Conservation (phyloP, 1,284 basidiomycete genomes). For the Flammula alnicola region DNA sequence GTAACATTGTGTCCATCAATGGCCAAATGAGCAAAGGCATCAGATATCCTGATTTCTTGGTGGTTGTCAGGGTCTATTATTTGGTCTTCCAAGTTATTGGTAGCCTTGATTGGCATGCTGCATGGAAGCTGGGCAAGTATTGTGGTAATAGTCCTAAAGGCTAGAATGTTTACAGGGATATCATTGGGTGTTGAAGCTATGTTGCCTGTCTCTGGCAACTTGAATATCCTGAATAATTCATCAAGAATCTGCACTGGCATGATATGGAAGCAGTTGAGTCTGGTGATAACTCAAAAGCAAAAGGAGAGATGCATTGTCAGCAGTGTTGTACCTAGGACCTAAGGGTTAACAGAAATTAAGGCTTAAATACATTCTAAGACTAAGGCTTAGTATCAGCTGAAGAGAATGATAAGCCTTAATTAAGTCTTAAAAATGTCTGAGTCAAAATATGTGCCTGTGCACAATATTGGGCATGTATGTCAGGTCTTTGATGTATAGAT, state of each 20-base stretch:
- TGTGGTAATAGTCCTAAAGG: neutral
- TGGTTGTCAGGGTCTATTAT: neutral
- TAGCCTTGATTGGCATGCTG: neutral
- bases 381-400: slow-evolving; percentile 18
- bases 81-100: neutral
- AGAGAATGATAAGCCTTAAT: slow-evolving; percentile 15
- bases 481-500: no score
- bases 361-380: slow-evolving; percentile 22
- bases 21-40: slow-evolving; percentile 2
- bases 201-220: no score
- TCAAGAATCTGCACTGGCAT: no score
- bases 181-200: no score
- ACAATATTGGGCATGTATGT: no score
- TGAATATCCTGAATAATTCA: no score
- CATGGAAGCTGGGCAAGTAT: neutral
- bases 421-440: slow-evolving; percentile 9
- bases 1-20: neutral
- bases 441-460: neutral
- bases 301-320: no score
- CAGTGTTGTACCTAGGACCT: slow-evolving; percentile 23
- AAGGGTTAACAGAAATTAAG: slow-evolving; percentile 22
- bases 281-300: no score
- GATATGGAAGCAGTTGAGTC: no score
- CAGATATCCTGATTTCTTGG: neutral
- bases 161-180: no score